Evolutionary conservation across 2,329 filamentous ascomycete genomes (phyloP), one percentile per base, ranked within the genome.

Genomic region (Hypoxylon sp.): DNA sequence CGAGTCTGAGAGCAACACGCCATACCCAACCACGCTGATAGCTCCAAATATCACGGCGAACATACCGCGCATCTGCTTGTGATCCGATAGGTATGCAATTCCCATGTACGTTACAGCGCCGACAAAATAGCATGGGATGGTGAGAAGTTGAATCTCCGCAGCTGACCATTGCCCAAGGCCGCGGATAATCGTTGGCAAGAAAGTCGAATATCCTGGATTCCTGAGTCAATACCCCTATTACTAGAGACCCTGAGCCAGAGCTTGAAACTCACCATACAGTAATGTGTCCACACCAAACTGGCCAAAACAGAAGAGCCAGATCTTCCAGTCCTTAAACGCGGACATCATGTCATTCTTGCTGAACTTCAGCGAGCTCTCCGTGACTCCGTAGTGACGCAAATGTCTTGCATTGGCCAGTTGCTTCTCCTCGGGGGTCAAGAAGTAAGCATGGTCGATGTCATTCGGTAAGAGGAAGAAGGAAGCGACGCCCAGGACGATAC

Each of bases 251-350:
- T 11, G 38, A 20, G n/a, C 4, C 2, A 16, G 9, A 12, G 12
- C 20, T 7, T 5, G 2, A 38, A 40, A 58, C 75, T 72, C 40
- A 78, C 83, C 83, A 72, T 94, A 94, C 0, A 94, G 82, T 87
- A 93, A 91, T 0, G 89, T 92, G 72, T 93, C 90, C 14, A 85
- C 84, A 3, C 91, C 90, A 73, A 93, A 93, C 75, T 93, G 90
- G 4, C 82, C 90, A 36, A 87, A 76, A 67, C 84, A 89, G 74
- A 93, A 93, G 1, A 84, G 79, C 83, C 89, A 93, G 22, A 92
- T 86, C 75, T 91, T 93, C 90, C 90, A 93, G 77, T 95, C 92
- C 67, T 81, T 84, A 64, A 92, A 87, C 0, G 89, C 90, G 58
- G 85, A 85, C 67, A 83, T 79, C 73, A 92, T 89, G 72, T 94